Base-by-base conservation (phyloP, 2,329 filamentous ascomycete species). In the Intubia oerlemansii region DNA sequence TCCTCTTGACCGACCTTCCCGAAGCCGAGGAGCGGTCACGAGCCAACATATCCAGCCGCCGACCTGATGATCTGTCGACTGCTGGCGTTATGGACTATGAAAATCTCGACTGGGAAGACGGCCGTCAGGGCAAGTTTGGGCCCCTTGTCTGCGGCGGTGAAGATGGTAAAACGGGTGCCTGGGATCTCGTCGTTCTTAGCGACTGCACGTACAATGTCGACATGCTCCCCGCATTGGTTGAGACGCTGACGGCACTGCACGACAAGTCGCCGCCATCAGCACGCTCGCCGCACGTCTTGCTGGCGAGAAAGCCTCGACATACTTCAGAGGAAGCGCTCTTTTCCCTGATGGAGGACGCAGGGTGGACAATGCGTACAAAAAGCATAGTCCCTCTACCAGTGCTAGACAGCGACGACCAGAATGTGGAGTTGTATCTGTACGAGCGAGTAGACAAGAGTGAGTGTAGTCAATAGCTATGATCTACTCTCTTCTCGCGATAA, bases 161-260 rank as follows among this genome's bases (percentile, higher is more conserved):
- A 34, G 42, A 3, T 28, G 9, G n/a, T n/a, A n/a, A n/a, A n/a
- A n/a, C n/a, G n/a, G n/a, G n/a, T n/a, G n/a, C 33, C 2, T 69
- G 62, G 62, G 57, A 67, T 33, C 44, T 67, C 5, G 40, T 66
- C 26, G 49, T 66, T 29, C 47, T 69, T 14, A 66, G 62, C 41
- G 65, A 70, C 42, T 67, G 65, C 51, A 68, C 63, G 0, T 69
- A 69, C 49, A 69, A 69, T 35, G 57, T 55, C 30, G 63, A 68
- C 41, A 57, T 55, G 36, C 45, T 69, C 16, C 55, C 59, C 2
- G 52, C 59, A 3, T 50, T 70, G 14, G 56, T 67, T 4, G 52
- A 52, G 29, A 67, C 63, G 1, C 44, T 68, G 20, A 56, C 55
- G 2, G 53, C 57, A 2, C 41, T 69, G 9, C 59, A 34, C 3